A percentile compares a stretch with the other conserved stretches of the same genome.
phyloP scores from a whole-genome alignment of 2,329 filamentous ascomycete genomes.

The Colletotrichum sp. region DNA sequence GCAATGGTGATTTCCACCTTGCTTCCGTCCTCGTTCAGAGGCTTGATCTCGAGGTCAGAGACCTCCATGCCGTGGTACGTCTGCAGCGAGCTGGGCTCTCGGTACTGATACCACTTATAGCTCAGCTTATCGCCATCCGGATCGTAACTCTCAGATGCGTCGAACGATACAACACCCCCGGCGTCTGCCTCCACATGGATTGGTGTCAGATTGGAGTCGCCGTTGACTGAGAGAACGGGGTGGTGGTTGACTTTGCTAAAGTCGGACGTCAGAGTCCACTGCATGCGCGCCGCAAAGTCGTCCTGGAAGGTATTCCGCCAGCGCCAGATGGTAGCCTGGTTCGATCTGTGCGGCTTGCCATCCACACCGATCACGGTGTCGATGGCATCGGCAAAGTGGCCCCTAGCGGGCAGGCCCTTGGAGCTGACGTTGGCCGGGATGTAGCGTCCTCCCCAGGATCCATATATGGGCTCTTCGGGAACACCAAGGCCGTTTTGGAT shows the following conservation, averaged over 20 bases:
- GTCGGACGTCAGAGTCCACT: slow-evolving; percentile 35
- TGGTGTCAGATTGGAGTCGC: slow-evolving; percentile 39
- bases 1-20: slow-evolving; percentile 16
- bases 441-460: slow-evolving; percentile 57
- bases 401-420: not conserved
- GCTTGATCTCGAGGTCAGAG: slow-evolving; percentile 36
- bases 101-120: slow-evolving; percentile 57
- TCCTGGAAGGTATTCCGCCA: slow-evolving; percentile 45
- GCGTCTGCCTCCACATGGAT: slow-evolving; percentile 45
- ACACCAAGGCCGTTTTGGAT: slow-evolving; percentile 53
- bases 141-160: slow-evolving; percentile 51
- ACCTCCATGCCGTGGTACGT: slow-evolving; percentile 45
- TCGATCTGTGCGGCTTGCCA: slow-evolving; percentile 28
- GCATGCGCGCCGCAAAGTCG: slow-evolving; percentile 46
- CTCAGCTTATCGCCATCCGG: slow-evolving; percentile 46
- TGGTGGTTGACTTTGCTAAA: slow-evolving; percentile 47
- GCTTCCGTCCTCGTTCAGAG: slow-evolving; percentile 22
- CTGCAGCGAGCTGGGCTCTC: slow-evolving; percentile 39
- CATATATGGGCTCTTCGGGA: slow-evolving; percentile 50
- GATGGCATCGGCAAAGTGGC: slow-evolving; percentile 33
- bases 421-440: slow-evolving; percentile 32
- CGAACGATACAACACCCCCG: slow-evolving; percentile 42
- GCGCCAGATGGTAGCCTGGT: slow-evolving; percentile 44
- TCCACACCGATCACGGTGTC: slow-evolving; percentile 32
- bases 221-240: slow-evolving; percentile 48